Conservation (phyloP, 2,329 filamentous ascomycete species). For the Fusarium chuoi region DNA sequence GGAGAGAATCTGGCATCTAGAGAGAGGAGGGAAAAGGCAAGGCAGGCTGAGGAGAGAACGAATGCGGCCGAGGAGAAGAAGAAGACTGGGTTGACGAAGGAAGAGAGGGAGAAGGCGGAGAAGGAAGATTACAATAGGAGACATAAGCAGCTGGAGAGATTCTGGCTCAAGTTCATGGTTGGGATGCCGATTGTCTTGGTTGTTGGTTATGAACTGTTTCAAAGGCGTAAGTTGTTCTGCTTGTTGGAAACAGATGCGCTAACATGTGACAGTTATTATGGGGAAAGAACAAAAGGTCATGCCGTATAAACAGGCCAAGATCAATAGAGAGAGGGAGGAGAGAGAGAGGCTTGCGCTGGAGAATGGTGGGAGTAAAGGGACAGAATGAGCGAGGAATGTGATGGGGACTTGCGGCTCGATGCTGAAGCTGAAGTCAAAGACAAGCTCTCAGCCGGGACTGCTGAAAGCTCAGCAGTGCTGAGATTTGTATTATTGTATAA, state of each 20-base stretch:
- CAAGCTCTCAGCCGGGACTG: background rate
- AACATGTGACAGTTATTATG: conserved; percentile 43
- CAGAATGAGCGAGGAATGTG: background rate
- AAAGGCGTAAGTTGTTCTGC: conserved; percentile 54
- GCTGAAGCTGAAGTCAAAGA: background rate
- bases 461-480: background rate
- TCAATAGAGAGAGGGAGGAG: conserved; percentile 3
- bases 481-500: conserved; percentile 5
- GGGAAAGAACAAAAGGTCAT: conserved; percentile 45
- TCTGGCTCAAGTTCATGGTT: conserved; percentile 60
- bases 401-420: fast-evolving
- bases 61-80: background rate
- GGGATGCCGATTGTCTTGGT: conserved; percentile 65
- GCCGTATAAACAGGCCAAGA: conserved; percentile 15
- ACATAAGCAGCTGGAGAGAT: conserved; percentile 57
- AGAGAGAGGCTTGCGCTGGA: background rate
- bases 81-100: conserved; percentile 16
- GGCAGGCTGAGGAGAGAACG: background rate
- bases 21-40: conserved; percentile 19
- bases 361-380: background rate
- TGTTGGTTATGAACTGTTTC: conserved; percentile 65
- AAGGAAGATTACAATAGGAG: conserved; percentile 53
- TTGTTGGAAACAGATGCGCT: background rate
- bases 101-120: conserved; percentile 28
- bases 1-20: conserved; percentile 14